These are phyloP conservation scores for Camillea tinctor DNA, from an alignment of 2,329 filamentous ascomycete genomes.

Conservation along the genomic window DNA sequence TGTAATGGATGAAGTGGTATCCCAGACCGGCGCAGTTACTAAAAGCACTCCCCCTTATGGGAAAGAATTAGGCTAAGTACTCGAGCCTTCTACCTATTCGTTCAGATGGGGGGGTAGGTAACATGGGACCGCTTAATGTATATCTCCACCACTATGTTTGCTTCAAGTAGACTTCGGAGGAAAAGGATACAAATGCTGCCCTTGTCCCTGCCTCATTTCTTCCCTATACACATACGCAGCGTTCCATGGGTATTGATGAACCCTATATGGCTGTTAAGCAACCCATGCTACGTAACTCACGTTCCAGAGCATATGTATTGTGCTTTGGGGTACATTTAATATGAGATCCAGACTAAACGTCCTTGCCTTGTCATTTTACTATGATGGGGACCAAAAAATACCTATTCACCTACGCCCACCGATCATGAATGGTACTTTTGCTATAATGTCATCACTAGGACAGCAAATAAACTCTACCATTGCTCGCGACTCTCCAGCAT, in stretches of 20 bases:
- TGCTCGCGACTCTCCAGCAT: not conserved
- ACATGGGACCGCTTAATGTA: not conserved
- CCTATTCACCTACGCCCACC: not conserved
- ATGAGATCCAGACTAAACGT: not conserved
- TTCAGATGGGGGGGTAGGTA: too few relatives aligned
- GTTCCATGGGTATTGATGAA: not conserved
- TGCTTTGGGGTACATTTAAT: not conserved
- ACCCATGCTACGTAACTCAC: constrained; percentile 3
- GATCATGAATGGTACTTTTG: not conserved
- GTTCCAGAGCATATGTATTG: not conserved
- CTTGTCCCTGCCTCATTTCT: not conserved
- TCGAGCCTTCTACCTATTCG: not conserved
- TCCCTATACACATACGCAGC: not conserved
- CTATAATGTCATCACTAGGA: not conserved
- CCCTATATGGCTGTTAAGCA: not conserved
- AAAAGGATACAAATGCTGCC: not conserved
- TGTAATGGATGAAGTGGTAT: too few relatives aligned
- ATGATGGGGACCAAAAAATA: not conserved
- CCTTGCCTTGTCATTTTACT: not conserved
- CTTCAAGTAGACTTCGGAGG: not conserved
- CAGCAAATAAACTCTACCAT: not conserved
- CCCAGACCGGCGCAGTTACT: too few relatives aligned
- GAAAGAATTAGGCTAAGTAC: not conserved
- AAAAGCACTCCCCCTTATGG: too few relatives aligned
- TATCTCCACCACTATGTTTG: not conserved